Base-by-base conservation (phyloP, 176 grass and related monocot genomes). In the Phyllostachys edulis region DNA sequence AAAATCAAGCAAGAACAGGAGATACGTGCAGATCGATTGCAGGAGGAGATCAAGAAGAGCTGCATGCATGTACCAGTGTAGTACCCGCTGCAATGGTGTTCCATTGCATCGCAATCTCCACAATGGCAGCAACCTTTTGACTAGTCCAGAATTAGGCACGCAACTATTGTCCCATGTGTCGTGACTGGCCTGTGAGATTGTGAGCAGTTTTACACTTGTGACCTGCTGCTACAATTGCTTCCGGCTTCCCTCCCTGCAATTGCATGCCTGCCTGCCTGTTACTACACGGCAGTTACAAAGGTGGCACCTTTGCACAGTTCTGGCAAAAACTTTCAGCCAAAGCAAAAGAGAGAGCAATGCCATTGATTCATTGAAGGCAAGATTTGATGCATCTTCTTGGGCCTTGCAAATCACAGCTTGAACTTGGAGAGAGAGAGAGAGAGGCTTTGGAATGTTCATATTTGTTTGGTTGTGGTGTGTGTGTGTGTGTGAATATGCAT, bases 101-200 rank as follows among this genome's bases (percentile, higher is more conserved):
- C 20, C 20, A 56, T 56, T 56, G 54, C 54, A n/a, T n/a, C 9
- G 54, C 54, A 1, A 40, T 8, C 15, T 41, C 21, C 60, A 17
- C 20, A 39, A 26, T n/a, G 29, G 73, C 75, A 11, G 47, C 27
- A 75, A 82, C 36, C 63, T 54, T 85, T 85, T 89, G 71, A 82
- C 88, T 77, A 82, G 64, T 39, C 64, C 78, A 77, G 47, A 90
- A 71, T 63, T 44, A 81, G 88, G 82, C 78, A 81, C 71, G 34
- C 83, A 89, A 34, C 17, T 21, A 12, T 76, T 70, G 63, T 69
- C 71, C 76, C 46, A 39, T 78, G 73, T 38, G 56, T 64, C 80
- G 47, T 65, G 24, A 34, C 20, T 40, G 27, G 24, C 55, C 34
- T 44, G 47, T 70, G 13, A 46, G 4, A 34, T 20, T 14, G 73